Evolutionary conservation across 331 rosid genomes (phyloP), one percentile per base, ranked within the genome.

Genomic region (Pyracantha coccinea): DNA sequence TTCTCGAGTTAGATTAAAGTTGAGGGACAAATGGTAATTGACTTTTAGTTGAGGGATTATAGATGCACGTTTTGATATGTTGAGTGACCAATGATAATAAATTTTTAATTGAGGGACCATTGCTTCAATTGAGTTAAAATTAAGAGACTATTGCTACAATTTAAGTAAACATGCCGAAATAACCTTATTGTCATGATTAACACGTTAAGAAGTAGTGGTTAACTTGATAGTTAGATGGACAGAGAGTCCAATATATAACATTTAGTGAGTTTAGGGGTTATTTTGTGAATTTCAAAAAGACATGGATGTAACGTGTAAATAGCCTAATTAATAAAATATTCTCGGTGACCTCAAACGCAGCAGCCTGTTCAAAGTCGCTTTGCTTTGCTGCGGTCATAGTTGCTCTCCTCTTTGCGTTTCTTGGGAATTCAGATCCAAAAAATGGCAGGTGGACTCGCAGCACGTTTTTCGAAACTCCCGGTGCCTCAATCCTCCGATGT

Each of bases 401-500:
- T 65, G 45, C 44, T 17, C 19, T 29, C 8, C 52, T 50, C 58
- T 8, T 14, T 2, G 28, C 7, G 2, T 23, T 17, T 41, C 2
- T 53, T 68, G 12, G 5, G 13, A 50, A 13, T 59, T 60, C 71
- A 44, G 62, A 74, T 80, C 68, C 6, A 41, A 60, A 50, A 50
- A 66, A 81, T 81, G 84, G 71, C 78, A 24, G 81, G 66, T 25
- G 84, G 81, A 41, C 35, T 75, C 8, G 74, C 77, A 2, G 31
- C 67, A 19, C 66, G 54, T 20, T 58, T 74, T 33, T 61, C 45
- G 24, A 63, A 63, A 47, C 23, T 71, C 55, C 29, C 38, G n/a
- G 21, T 47, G 65, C 78, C 65, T 19, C 92, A 79, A 75, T 38
- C 88, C 31, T 24, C 86, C n/a, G 83, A 82, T 61, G 78, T 87